phyloP scores from a whole-genome alignment of 805 yeast species.

The Ogataea kodamae region DNA sequence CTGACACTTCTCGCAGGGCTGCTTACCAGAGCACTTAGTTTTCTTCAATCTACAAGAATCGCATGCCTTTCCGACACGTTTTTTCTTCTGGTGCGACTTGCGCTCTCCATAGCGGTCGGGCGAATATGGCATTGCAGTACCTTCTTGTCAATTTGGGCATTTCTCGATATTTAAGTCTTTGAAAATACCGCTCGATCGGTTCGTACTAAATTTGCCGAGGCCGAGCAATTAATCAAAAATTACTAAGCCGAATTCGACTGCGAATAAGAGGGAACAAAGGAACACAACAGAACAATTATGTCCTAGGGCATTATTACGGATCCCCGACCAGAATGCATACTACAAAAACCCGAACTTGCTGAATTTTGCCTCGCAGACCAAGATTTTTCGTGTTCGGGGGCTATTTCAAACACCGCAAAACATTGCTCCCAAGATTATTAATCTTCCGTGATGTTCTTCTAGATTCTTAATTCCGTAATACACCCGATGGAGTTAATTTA shows the following conservation, averaged over 20 bases:
- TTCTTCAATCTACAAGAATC: conserved; percentile 60
- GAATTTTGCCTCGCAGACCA: too few relatives aligned
- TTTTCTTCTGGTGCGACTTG: conserved; percentile 33
- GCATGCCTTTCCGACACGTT: conserved; percentile 62
- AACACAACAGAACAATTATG: too few relatives aligned
- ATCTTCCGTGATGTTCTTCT: too few relatives aligned
- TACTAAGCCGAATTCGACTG: conserved; percentile 5
- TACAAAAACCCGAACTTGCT: too few relatives aligned
- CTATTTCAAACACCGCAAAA: too few relatives aligned
- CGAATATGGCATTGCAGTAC: conserved; percentile 5
- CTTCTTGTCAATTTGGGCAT: background rate
- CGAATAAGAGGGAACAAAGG: too few relatives aligned
- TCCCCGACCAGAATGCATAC: too few relatives aligned
- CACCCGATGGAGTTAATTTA: too few relatives aligned
- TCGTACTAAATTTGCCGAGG: conserved; percentile 1
- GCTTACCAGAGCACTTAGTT: conserved; percentile 61
- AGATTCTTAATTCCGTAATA: too few relatives aligned
- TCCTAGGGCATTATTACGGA: too few relatives aligned
- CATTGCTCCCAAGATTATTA: too few relatives aligned
- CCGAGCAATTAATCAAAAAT: conserved; percentile 6
- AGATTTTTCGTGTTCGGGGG: too few relatives aligned
- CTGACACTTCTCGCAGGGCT: conserved; percentile 55
- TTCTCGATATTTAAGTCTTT: conserved; percentile 3
- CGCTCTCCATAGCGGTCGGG: conserved; percentile 12
- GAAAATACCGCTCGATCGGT: conserved; percentile 8